Evolutionary conservation across 176 grass and related monocot species (phyloP).

Genomic region (Typha latifolia): DNA sequence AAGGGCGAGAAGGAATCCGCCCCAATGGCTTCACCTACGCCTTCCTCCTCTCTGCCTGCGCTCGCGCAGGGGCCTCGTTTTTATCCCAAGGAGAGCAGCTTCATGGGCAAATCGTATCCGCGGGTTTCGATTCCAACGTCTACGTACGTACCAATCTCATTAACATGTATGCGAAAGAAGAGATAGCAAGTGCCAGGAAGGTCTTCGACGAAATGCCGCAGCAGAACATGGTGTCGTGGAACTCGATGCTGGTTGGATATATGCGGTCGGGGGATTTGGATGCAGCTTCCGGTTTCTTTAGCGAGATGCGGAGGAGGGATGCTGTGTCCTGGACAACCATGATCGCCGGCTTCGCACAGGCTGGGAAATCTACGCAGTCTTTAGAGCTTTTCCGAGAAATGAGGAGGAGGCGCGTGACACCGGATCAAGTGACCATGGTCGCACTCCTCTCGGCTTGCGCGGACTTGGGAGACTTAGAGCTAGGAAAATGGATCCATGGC

Average conservation of each 20-base stretch:
- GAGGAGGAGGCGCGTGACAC: constrained; percentile 31
- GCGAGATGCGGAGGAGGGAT: constrained; percentile 37
- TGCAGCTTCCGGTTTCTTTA: constrained; percentile 28
- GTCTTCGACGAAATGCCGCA: constrained; percentile 47
- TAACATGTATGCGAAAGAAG: constrained; percentile 12
- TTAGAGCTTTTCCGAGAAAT: constrained; percentile 41
- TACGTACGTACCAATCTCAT: constrained; percentile 48
- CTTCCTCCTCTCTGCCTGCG: constrained; percentile 41
- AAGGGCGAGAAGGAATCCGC: constrained; percentile 1
- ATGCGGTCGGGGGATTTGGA: constrained; percentile 22
- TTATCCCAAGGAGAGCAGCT: constrained; percentile 23
- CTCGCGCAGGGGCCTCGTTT: constrained; percentile 10
- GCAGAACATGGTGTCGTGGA: constrained; percentile 30
- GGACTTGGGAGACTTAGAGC: constrained; percentile 33
- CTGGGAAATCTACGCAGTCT: constrained; percentile 27
- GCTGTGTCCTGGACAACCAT: constrained; percentile 50
- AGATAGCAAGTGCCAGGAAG: constrained; percentile 15
- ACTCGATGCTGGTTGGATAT: constrained; percentile 53
- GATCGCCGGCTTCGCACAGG: constrained; percentile 38
- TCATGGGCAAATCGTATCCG: constrained; percentile 25
- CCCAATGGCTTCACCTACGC: constrained; percentile 64
- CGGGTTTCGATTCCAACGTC: constrained; percentile 19
- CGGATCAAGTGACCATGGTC: constrained; percentile 42
- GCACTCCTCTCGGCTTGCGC: constrained; percentile 41
- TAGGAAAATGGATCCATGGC: constrained; percentile 49